A percentile compares a stretch with the other conserved stretches of the same genome.
Evolutionary conservation across 148 eudicot genomes (phyloP).

Genomic region (Fagopyrum tataricum): DNA sequence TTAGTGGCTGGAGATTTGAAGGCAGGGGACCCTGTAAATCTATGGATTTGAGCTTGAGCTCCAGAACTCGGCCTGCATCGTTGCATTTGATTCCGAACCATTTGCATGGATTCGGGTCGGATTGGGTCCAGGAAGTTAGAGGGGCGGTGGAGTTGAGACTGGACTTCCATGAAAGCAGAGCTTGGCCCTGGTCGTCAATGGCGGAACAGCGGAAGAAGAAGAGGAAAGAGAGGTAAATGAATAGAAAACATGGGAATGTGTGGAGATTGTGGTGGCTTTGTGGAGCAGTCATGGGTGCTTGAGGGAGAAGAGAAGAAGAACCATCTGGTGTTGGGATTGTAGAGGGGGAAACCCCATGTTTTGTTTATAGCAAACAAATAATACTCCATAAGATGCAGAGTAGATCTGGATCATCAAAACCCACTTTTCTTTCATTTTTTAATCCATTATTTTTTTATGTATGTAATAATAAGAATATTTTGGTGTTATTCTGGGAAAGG

Average conservation of each 20-base stretch:
- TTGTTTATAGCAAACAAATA: conserved; percentile 9
- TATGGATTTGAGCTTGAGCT: conserved; percentile 38
- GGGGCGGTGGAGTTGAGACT: conserved; percentile 41
- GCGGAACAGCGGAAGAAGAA: conserved; percentile 44
- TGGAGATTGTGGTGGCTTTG: not conserved
- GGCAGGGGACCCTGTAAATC: conserved; percentile 74
- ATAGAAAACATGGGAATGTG: conserved; percentile 16
- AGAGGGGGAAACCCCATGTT: conserved; percentile 16
- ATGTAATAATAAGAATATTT: not conserved
- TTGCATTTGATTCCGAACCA: conserved; percentile 76
- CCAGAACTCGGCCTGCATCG: conserved; percentile 27
- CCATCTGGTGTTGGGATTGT: conserved; percentile 12
- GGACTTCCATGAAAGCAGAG: conserved; percentile 75
- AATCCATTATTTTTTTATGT: not conserved
- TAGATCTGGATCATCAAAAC: conserved; percentile 7
- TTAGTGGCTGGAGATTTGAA: conserved; percentile 45
- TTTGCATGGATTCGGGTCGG: conserved; percentile 53
- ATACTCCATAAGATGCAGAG: not conserved
- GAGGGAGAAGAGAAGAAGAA: conserved; percentile 6
- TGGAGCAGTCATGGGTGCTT: conserved; percentile 10
- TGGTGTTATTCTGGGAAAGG: not conserved
- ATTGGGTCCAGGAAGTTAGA: conserved; percentile 49
- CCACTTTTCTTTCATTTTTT: not conserved
- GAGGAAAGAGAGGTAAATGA: conserved; percentile 15
- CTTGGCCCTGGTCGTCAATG: conserved; percentile 75